These are phyloP conservation scores for Exidia glandulosa DNA, from an alignment of 768 basidiomycete species.

Conservation along the genomic window DNA sequence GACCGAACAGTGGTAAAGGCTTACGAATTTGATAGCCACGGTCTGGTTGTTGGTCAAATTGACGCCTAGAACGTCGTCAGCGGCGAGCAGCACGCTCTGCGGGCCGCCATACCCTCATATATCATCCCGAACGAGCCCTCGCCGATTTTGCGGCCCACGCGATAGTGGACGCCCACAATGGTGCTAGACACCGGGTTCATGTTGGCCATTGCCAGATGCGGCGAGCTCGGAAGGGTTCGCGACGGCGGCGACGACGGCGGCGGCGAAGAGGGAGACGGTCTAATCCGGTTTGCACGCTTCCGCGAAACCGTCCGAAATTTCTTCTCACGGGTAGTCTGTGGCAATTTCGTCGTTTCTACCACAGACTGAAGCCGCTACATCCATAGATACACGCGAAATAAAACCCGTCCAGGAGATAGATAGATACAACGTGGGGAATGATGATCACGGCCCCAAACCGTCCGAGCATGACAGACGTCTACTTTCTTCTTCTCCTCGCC, in stretches of 20 bases:
- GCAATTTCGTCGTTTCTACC: too few species aligned
- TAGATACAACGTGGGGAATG: too few species aligned
- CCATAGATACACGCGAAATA: too few species aligned
- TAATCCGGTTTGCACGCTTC: too few species aligned
- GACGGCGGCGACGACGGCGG: background rate
- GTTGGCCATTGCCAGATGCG: background rate
- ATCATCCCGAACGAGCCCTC: conserved; percentile 98
- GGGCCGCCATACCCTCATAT: conserved; percentile 51
- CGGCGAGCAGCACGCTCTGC: background rate
- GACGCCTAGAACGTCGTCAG: conserved; percentile 47
- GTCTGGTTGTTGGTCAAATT: conserved; percentile 97
- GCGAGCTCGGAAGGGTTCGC: background rate
- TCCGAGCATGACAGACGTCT: too few species aligned
- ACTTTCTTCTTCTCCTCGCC: background rate
- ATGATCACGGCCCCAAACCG: too few species aligned
- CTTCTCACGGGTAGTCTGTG: too few species aligned
- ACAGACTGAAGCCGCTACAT: too few species aligned
- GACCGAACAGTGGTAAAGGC: conserved; percentile 22
- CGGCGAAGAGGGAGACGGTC: background rate
- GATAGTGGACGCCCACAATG: conserved; percentile 91
- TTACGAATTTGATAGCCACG: conserved; percentile 99
- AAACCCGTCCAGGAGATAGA: too few species aligned
- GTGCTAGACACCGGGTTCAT: background rate
- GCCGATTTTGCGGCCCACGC: conserved; percentile 98
- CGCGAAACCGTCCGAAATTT: too few species aligned